Conservation (phyloP, 208 protist genomes). For the Crithidia bombi region DNA sequence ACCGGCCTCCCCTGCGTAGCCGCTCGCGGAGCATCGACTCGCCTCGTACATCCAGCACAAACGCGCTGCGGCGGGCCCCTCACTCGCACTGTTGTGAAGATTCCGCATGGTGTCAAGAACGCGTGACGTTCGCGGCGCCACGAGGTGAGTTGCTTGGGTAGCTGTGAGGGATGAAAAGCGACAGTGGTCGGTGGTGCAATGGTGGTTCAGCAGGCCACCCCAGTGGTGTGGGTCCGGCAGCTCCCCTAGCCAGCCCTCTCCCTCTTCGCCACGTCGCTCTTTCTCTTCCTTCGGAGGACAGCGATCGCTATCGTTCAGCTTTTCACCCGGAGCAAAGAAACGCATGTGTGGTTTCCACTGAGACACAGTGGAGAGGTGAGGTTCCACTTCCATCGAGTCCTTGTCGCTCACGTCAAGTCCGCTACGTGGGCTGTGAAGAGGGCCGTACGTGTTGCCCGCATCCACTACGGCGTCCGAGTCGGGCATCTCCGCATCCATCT, state of each 20-base stretch:
- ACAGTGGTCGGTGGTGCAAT: slow-evolving; percentile 17
- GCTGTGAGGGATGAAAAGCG: slow-evolving; percentile 27
- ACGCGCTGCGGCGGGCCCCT: not conserved
- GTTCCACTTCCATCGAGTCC: no score
- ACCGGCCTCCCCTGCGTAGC: slow-evolving; percentile 46
- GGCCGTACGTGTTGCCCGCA: no score
- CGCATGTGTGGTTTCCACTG: no score
- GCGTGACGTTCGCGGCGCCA: slow-evolving; percentile 26
- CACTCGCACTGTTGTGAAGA: slow-evolving; percentile 9
- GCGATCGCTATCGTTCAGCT: no score
- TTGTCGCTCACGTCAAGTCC: no score
- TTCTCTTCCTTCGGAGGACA: not conserved
- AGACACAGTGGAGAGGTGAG: no score
- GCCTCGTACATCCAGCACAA: slow-evolving; percentile 57
- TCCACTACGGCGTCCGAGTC: not conserved
- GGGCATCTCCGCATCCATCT: slow-evolving; percentile 51
- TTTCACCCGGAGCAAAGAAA: no score
- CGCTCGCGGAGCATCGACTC: slow-evolving; percentile 14
- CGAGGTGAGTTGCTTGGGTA: slow-evolving; percentile 27
- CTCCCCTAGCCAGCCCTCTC: slow-evolving; percentile 9
- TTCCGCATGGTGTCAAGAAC: slow-evolving; percentile 24
- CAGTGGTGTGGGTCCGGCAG: slow-evolving; percentile 32
- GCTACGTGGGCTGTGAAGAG: no score
- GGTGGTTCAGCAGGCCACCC: slow-evolving; percentile 18
- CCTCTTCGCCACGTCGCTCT: not conserved